Evolutionary conservation across 257 asterid genomes (phyloP), one percentile per base, ranked within the genome.

Genomic region (Capsicum pubescens): DNA sequence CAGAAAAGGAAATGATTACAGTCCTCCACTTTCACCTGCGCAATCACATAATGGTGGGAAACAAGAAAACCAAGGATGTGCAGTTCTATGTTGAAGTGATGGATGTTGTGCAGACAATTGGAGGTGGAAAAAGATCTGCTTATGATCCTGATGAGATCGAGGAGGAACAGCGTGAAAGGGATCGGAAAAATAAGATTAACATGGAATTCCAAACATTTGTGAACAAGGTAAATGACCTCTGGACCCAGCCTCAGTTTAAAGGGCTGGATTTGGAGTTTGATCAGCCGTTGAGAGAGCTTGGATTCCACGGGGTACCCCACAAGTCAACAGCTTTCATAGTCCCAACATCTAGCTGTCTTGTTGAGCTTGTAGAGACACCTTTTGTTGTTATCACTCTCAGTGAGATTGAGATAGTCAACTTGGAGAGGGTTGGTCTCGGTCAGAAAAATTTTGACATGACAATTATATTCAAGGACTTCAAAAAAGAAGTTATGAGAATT

Each of bases 1-100:
- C 88, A 69, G 88, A 86, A 66, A 86, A 86, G 88, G 86, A 86
- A 63, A 86, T 86, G 88, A 86, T 86, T 63, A 86, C 88, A 13
- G 84, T 86, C n/a, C 72, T 86, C 50, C 88, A 86, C 80, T 86
- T 86, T 66, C 88, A 86, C 84, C 85, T 86, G 80, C 88, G 80
- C 60, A 86, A 86, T 60, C 88, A 86, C 83, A 86, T 86, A 79
- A 86, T 86, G 88, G 88, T 86, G 56, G 88, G 88, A 44, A 86
- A 86, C 82, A 88, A 86, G 86, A 88, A 88, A 80, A 86, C 87
- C 55, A 88, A 88, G 56, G 90, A 88, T 70, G 90, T 86, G 64
- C 88, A 88, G 77, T 88, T 88, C 78, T 85, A 86, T 76, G 87
- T 88, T 76, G 88, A 86, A 44, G 88, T 86, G 21, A 83, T 86